Evolutionary conservation across 768 basidiomycete species (phyloP).

Genomic region (Phaeotremella skinneri): DNA sequence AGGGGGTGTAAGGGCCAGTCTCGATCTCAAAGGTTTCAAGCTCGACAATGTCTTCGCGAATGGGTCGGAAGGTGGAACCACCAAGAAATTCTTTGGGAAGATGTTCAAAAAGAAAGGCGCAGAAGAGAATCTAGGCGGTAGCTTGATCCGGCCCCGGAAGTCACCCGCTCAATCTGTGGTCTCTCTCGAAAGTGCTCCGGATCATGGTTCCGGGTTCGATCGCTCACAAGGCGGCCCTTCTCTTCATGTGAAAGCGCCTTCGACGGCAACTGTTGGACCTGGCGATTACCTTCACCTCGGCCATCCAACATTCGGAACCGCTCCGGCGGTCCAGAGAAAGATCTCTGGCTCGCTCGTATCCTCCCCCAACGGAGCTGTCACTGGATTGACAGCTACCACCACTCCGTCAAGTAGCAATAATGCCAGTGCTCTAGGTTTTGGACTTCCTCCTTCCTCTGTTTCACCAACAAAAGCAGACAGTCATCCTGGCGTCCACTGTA

Average conservation of each 20-base stretch:
- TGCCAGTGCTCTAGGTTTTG: background rate
- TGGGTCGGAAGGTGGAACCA: constrained; percentile 26
- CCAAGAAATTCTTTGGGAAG: constrained; percentile 48
- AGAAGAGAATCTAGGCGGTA: background rate
- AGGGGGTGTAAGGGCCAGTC: constrained; percentile 12
- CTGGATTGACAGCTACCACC: constrained; percentile 17
- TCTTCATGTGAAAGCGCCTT: background rate
- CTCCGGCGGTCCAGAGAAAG: constrained; percentile 32
- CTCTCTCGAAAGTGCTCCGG: background rate
- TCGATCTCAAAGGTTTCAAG: constrained; percentile 33
- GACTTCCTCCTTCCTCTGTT: background rate
- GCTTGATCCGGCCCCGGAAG: background rate
- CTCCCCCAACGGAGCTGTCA: constrained; percentile 24
- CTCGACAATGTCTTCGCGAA: constrained; percentile 28
- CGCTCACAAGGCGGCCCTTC: background rate
- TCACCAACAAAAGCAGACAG: constrained; percentile 8
- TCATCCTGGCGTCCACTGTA: constrained; percentile 10
- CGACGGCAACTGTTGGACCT: background rate
- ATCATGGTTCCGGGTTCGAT: background rate
- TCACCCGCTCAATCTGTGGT: constrained; percentile 1
- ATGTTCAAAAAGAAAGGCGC: constrained; percentile 45
- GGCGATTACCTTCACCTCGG: constrained; percentile 9
- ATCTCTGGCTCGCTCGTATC: constrained; percentile 20
- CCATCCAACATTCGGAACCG: constrained; percentile 45
- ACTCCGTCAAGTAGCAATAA: constrained; percentile 3